Conservation (phyloP, 2,329 filamentous ascomycete species). For the Aspergillus pseudoterreus region DNA sequence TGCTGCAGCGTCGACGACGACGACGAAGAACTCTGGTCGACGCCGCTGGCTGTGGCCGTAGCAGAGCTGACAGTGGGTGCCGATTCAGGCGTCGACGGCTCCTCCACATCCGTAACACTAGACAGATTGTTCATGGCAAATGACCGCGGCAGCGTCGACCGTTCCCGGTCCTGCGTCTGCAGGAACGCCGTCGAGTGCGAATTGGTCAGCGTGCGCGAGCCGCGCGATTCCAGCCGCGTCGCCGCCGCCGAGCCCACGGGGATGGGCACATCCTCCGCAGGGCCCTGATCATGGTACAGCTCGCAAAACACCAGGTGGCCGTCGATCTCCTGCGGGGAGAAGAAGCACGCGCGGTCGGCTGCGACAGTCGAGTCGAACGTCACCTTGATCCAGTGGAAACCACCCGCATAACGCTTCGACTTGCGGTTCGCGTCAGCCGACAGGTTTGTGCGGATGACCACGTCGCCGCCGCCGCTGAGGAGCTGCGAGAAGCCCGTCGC, state of each 20-base stretch:
- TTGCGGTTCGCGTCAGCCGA: conserved; percentile 70
- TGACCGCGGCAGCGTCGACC: conserved; percentile 37
- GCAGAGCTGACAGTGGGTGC: conserved; percentile 40
- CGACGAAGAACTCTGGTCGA: conserved; percentile 16
- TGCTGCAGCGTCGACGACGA: conserved; percentile 23
- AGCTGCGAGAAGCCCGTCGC: conserved; percentile 67
- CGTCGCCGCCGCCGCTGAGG: conserved; percentile 68
- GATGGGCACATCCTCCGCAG: conserved; percentile 61
- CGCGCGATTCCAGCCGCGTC: conserved; percentile 22
- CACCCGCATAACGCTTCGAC: conserved; percentile 77
- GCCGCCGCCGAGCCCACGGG: conserved; percentile 43
- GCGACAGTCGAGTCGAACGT: conserved; percentile 73
- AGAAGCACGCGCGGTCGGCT: conserved; percentile 65
- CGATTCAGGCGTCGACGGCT: conserved; percentile 29
- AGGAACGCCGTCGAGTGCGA: conserved; percentile 35
- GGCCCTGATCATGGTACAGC: conserved; percentile 62
- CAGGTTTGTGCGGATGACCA: conserved; percentile 64
- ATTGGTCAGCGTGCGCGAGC: conserved; percentile 32
- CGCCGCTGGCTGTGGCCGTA: conserved; percentile 32
- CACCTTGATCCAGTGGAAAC: conserved; percentile 87
- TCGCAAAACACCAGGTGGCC: conserved; percentile 70
- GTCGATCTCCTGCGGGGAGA: conserved; percentile 68
- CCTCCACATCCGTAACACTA: conserved; percentile 26
- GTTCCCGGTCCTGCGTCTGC: conserved; percentile 28
- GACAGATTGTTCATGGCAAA: conserved; percentile 38